Evolutionary conservation across 2,329 filamentous ascomycete species (phyloP).

Genomic region (Botrytis cinerea): DNA sequence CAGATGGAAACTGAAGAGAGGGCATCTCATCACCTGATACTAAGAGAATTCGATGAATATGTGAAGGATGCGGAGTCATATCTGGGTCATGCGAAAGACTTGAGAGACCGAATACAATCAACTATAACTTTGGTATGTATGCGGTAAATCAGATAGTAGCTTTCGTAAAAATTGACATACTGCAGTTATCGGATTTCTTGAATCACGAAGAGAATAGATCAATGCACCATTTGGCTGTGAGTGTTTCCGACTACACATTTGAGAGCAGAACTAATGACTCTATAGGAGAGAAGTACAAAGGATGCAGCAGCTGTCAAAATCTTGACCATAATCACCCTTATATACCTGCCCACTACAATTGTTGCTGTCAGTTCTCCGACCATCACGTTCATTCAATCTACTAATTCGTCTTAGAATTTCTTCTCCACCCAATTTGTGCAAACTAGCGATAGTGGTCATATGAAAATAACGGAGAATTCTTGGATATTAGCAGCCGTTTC

Average conservation of each 20-base stretch:
- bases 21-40: slow-evolving; percentile 9
- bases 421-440: slow-evolving; percentile 36
- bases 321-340: slow-evolving; percentile 34
- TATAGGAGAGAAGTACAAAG: slow-evolving; percentile 31
- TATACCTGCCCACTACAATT: slow-evolving; percentile 35
- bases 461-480: slow-evolving; percentile 26
- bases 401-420: slow-evolving; percentile 28
- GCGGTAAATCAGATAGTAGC: not conserved
- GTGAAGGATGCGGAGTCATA: slow-evolving; percentile 27
- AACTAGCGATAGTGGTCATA: slow-evolving; percentile 24
- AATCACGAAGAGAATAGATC: slow-evolving; percentile 28
- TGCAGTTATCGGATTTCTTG: slow-evolving; percentile 1
- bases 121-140: slow-evolving; percentile 31
- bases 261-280: not conserved
- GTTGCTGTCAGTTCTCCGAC: slow-evolving; percentile 29
- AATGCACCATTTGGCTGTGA: slow-evolving; percentile 32
- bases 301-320: slow-evolving; percentile 37
- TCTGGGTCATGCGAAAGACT: slow-evolving; percentile 23
- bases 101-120: slow-evolving; percentile 27
- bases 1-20: not conserved
- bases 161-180: slow-evolving; percentile 5
- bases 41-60: slow-evolving; percentile 30
- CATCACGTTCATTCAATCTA: not conserved
- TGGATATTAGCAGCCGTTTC: slow-evolving; percentile 34
- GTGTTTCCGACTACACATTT: not conserved